Percentiles rank a stretch among this genome's conserved stretches.
Conservation (phyloP, 164 flowering plant species). For the Stephania yunnanensis region DNA sequence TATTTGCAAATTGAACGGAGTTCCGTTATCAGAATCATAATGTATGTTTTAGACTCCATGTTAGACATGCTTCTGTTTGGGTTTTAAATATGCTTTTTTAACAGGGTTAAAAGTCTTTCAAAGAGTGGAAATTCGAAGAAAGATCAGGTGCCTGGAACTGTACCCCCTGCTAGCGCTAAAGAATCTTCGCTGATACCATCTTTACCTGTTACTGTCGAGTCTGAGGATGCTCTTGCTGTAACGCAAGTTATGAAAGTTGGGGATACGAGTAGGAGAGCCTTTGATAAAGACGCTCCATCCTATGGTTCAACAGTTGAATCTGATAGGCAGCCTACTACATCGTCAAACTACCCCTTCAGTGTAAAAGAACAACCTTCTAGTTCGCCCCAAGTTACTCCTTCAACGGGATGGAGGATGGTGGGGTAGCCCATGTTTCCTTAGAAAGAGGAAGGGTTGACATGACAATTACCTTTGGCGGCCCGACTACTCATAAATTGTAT, state of each 20-base stretch:
- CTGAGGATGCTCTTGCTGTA: constrained; percentile 46
- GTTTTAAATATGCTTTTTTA: constrained; percentile 10
- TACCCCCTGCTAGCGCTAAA: constrained; percentile 32
- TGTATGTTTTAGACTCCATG: neutral
- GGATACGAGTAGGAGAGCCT: constrained; percentile 45
- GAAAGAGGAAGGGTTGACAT: constrained; percentile 50
- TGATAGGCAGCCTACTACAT: constrained; percentile 35
- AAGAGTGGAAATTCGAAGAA: constrained; percentile 76
- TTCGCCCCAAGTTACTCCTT: constrained; percentile 27
- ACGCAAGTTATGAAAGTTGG: constrained; percentile 43
- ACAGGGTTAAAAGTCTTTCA: constrained; percentile 92
- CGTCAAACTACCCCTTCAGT: constrained; percentile 25
- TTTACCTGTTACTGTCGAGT: constrained; percentile 33
- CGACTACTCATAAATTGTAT: constrained; percentile 31
- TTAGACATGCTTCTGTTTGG: neutral
- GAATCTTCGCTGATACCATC: constrained; percentile 50
- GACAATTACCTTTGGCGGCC: constrained; percentile 36
- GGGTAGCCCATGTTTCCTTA: constrained; percentile 31
- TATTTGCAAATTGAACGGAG: neutral
- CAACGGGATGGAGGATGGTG: constrained; percentile 37
- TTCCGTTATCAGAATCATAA: neutral
- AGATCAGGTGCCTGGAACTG: constrained; percentile 43
- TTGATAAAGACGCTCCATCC: constrained; percentile 47
- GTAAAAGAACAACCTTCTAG: constrained; percentile 28
- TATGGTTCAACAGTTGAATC: constrained; percentile 34